These are phyloP conservation scores for Ichthyophthirius multifiliis DNA, from an alignment of 169 alveolate species.

Conservation along the genomic window DNA sequence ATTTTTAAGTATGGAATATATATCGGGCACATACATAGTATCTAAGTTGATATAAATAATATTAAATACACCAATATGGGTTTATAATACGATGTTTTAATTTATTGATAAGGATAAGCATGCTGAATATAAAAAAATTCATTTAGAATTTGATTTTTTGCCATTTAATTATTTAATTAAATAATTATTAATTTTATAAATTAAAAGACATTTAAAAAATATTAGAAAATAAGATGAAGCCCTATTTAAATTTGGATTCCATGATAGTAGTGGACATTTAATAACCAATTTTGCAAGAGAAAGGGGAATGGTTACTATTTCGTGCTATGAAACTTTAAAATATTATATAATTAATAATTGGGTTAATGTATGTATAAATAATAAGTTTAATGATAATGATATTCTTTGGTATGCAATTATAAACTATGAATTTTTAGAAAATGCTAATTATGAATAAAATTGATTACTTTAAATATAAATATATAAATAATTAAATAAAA, in stretches of 20 bases:
- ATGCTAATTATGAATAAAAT: neutral
- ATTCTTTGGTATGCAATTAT: conserved; percentile 32
- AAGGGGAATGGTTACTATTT: conserved; percentile 22
- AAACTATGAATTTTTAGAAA: conserved; percentile 6
- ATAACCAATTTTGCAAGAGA: conserved; percentile 27
- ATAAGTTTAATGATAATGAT: conserved; percentile 10
- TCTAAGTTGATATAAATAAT: conserved; percentile 2
- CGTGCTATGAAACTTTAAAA: neutral
- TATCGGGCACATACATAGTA: conserved; percentile 20
- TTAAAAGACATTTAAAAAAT: neutral
- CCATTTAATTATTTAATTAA: conserved; percentile 25
- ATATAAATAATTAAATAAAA: no score
- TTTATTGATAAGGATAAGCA: neutral
- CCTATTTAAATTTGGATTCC: conserved; percentile 16
- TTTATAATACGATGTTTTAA: conserved; percentile 11
- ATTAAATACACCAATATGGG: neutral
- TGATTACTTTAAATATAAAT: no score
- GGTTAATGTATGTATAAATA: neutral
- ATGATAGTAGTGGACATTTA: neutral
- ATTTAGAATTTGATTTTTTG: conserved; percentile 1
- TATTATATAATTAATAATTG: conserved; percentile 8
- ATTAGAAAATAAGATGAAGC: conserved; percentile 8
- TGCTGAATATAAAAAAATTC: neutral
- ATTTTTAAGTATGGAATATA: conserved; percentile 30
- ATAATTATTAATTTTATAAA: neutral